Evolutionary conservation across 208 protist genomes (phyloP), one percentile per base, ranked within the genome.

Genomic region (Acanthamoeba castellanii): DNA sequence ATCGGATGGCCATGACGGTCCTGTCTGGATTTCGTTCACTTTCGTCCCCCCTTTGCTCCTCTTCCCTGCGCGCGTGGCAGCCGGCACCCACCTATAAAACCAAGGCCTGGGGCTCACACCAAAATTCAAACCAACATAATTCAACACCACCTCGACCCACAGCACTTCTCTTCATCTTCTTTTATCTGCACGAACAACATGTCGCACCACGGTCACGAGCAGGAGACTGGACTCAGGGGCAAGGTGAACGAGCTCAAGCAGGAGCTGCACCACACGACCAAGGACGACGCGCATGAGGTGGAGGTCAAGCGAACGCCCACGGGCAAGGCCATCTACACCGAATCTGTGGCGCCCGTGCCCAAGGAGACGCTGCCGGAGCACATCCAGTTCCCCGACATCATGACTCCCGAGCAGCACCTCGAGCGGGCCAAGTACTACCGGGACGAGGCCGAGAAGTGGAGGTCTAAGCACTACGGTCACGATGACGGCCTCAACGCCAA

Each of bases 381-480:
- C 22, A 78, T 78, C 70, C 70, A 78, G 70, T 78, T 78, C 70
- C n/a, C 70, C 30, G 70, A 78, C 37, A 45, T 78, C 32, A 78
- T 78, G 70, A 45, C 0, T 0, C 70, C 70, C 16, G 70, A 34
- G 32, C 5, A 32, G 32, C 70, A 78, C 70, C 70, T 78, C 70
- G 25, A 37, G 70, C 70, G 70, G 3, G 70, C 70, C 70, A 78
- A 78, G 70, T 78, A 78, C 70, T 78, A 78, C 70, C 7, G 30
- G 27, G 70, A 78, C 16, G 70, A 78, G 70, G 70, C 70, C 70
- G 70, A 78, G 70, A 78, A 78, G 70, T 78, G 70, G 70, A 4
- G 70, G 32, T 2, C 13, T 1, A 78, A 78, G 70, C 14, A 25
- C 70, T 78, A 78, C 70, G 70, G 70, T 0, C 70, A 78, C 30